Percentiles rank a stretch among this genome's conserved stretches.
Conservation (phyloP, 2,329 filamentous ascomycete species). For the Fusarium sp. region DNA sequence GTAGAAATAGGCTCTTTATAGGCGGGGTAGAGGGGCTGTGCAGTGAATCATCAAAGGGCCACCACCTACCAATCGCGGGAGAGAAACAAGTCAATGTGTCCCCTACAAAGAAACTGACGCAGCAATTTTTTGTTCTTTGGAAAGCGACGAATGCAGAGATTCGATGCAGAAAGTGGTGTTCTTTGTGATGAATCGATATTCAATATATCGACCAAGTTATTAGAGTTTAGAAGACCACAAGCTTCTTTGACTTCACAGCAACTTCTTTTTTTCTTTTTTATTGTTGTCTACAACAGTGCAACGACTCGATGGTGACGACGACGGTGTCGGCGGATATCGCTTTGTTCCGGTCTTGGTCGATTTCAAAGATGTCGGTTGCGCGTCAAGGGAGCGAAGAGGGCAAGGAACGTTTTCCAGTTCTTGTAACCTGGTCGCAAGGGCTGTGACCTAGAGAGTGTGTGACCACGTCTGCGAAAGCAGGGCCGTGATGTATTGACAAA, state of each 20-base stretch:
- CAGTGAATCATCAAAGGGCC: constrained; percentile 40
- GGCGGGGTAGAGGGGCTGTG: constrained; percentile 37
- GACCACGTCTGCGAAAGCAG: constrained; percentile 36
- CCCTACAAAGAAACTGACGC: constrained; percentile 68
- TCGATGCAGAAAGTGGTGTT: constrained; percentile 35
- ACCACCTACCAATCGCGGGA: constrained; percentile 77
- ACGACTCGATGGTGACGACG: constrained; percentile 51
- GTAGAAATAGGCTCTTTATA: constrained; percentile 47
- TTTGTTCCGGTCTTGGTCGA: constrained; percentile 52
- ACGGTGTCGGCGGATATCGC: constrained; percentile 51
- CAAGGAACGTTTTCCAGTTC: constrained; percentile 61
- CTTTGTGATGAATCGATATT: constrained; percentile 7
- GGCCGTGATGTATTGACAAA: constrained; percentile 32
- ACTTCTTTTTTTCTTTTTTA: constrained; percentile 45
- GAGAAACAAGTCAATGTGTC: constrained; percentile 99
- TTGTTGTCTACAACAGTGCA: constrained; percentile 55
- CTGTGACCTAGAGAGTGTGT: constrained; percentile 44
- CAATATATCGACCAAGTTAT: constrained; percentile 28
- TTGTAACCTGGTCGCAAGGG: constrained; percentile 49
- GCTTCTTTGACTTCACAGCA: constrained; percentile 50
- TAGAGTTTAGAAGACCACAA: constrained; percentile 35
- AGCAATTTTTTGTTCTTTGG: constrained; percentile 34
- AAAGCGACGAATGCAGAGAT: constrained; percentile 37
- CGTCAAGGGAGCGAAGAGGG: constrained; percentile 48
- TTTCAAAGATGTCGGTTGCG: constrained; percentile 53